phyloP scores from a whole-genome alignment of 129 eudicot species.

The Escallonia rubra region DNA sequence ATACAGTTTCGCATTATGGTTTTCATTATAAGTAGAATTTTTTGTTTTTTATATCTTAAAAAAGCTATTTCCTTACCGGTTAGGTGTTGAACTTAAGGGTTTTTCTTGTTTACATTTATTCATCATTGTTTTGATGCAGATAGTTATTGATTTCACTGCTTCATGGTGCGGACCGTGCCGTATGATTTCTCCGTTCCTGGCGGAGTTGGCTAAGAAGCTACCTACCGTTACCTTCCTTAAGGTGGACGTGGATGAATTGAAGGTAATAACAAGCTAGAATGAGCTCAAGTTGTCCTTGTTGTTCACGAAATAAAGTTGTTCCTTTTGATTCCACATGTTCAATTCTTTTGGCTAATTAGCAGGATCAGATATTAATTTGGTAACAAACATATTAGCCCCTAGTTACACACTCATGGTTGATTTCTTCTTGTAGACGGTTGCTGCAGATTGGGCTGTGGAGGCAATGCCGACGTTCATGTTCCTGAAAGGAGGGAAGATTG shows the following conservation, averaged over 20 bases:
- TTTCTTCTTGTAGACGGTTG: constrained; percentile 35
- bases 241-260: constrained; percentile 40
- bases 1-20: too few species aligned
- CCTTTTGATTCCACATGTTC: too few species aligned
- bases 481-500: constrained; percentile 43
- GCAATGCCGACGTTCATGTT: constrained; percentile 82
- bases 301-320: too few species aligned
- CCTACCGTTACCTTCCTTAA: constrained; percentile 31
- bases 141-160: constrained; percentile 79
- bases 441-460: constrained; percentile 70
- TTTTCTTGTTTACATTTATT: background rate
- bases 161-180: constrained; percentile 62
- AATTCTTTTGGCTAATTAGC: too few species aligned
- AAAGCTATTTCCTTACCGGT: too few species aligned
- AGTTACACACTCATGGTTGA: background rate
- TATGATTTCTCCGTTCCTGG: constrained; percentile 24
- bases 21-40: too few species aligned
- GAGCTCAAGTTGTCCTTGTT: too few species aligned
- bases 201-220: constrained; percentile 26
- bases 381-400: too few species aligned
- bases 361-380: too few species aligned
- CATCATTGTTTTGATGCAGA: constrained; percentile 22
- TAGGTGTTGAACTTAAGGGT: too few species aligned
- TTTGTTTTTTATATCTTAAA: too few species aligned
- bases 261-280: constrained; percentile 15